Conservation (phyloP, 345 rosid genomes). For the Durio zibethinus region DNA sequence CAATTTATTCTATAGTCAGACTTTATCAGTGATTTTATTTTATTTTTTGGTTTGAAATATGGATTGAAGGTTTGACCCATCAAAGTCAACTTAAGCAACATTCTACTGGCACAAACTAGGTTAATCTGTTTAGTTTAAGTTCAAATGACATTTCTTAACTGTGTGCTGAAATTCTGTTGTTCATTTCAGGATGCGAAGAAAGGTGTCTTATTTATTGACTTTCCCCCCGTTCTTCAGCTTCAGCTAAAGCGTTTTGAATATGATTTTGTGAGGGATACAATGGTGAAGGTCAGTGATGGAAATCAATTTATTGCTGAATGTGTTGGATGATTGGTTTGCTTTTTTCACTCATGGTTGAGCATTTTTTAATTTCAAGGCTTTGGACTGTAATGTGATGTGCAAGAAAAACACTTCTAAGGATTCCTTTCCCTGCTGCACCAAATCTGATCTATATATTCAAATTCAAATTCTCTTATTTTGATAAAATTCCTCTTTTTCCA, state of each 20-base stretch:
- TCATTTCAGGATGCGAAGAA: constrained; percentile 84
- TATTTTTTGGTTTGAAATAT: background rate
- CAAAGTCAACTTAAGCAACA: background rate
- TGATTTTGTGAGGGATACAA: constrained; percentile 91
- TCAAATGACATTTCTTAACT: background rate
- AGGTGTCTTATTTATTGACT: constrained; percentile 89
- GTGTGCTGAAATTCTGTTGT: background rate
- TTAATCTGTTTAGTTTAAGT: background rate
- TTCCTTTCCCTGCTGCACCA: background rate
- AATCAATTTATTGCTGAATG: background rate
- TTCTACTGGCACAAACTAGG: background rate
- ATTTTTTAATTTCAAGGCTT: background rate
- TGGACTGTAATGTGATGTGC: background rate
- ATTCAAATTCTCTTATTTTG: background rate
- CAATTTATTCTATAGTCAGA: background rate
- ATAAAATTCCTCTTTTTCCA: background rate
- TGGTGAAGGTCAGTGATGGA: constrained; percentile 79
- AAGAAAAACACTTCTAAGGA: background rate
- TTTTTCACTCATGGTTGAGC: background rate
- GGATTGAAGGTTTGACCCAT: constrained; percentile 3
- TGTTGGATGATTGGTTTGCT: background rate
- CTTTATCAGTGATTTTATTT: background rate
- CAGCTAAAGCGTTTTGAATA: constrained; percentile 96
- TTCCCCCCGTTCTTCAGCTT: constrained; percentile 97
- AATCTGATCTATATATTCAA: background rate